Percentiles rank a stretch among this genome's conserved stretches.
Evolutionary conservation across 345 rosid genomes (phyloP).

Genomic region (Salix suchowensis): DNA sequence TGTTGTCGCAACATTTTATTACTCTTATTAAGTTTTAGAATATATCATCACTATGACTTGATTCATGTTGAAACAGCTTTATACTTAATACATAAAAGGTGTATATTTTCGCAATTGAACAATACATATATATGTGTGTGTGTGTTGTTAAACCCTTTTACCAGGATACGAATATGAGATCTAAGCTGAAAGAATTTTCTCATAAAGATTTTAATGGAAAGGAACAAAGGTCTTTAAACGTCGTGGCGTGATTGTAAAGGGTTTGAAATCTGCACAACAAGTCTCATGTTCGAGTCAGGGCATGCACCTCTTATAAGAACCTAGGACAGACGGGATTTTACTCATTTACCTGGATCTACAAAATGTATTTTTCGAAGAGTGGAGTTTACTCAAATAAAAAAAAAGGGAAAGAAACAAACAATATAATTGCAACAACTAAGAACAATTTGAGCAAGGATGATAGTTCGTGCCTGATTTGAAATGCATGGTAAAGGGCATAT

Average conservation of each 20-base stretch:
- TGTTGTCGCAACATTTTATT: constrained; percentile 1
- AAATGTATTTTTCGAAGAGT: too few species aligned
- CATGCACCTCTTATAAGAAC: too few species aligned
- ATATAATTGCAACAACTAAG: not conserved
- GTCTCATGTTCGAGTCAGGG: too few species aligned
- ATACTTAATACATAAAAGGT: too few species aligned
- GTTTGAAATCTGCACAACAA: too few species aligned
- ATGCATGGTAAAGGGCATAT: not conserved
- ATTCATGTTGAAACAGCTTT: not conserved
- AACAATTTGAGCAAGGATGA: not conserved
- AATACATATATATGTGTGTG: too few species aligned
- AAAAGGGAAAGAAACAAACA: not conserved
- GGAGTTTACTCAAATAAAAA: too few species aligned
- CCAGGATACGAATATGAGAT: not conserved
- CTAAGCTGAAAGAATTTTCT: not conserved
- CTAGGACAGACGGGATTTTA: too few species aligned
- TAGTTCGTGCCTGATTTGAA: not conserved
- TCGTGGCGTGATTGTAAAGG: fast-evolving
- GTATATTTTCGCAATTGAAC: too few species aligned
- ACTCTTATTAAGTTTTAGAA: not conserved
- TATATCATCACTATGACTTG: not conserved
- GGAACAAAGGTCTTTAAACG: not conserved
- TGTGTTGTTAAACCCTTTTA: not conserved
- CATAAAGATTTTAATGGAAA: not conserved
- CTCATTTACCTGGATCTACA: too few species aligned